These are phyloP conservation scores for Populus hybrid DNA, from an alignment of 441 rosid species.

Conservation along the genomic window DNA sequence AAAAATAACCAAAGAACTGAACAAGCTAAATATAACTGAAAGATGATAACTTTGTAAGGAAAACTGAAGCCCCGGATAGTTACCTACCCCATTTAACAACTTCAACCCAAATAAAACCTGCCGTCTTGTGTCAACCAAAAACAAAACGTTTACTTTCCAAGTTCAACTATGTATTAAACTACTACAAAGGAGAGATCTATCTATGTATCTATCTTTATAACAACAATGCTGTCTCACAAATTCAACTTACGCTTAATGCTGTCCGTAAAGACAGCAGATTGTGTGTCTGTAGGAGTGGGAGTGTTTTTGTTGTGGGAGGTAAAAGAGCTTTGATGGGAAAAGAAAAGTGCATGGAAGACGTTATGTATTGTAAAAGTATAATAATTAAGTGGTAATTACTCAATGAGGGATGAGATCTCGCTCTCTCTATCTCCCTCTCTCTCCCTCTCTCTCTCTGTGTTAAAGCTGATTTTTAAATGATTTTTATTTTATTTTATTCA, in stretches of 20 bases:
- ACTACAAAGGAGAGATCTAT: background rate
- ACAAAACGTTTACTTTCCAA: constrained; percentile 9
- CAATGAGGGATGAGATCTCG: too few relatives aligned
- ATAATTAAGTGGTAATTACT: too few relatives aligned
- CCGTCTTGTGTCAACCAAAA: constrained; percentile 4
- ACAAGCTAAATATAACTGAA: constrained; percentile 8
- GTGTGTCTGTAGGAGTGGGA: background rate
- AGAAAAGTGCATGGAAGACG: background rate
- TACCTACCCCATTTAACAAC: constrained; percentile 27
- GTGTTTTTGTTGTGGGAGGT: background rate
- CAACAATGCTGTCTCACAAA: background rate
- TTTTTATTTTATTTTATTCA: too few relatives aligned
- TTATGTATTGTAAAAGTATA: too few relatives aligned
- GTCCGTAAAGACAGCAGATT: background rate
- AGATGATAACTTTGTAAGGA: constrained; percentile 4
- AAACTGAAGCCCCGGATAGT: constrained; percentile 36
- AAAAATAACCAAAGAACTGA: background rate
- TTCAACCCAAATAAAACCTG: constrained; percentile 21
- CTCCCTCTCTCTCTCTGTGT: too few relatives aligned
- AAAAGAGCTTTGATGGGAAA: background rate
- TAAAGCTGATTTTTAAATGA: too few relatives aligned
- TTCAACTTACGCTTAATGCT: background rate
- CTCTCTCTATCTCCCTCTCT: too few relatives aligned
- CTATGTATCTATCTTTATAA: background rate
- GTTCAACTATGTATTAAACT: background rate